Conservation (phyloP, 2,329 filamentous ascomycete genomes). For the Teratosphaeria nubilosa region DNA sequence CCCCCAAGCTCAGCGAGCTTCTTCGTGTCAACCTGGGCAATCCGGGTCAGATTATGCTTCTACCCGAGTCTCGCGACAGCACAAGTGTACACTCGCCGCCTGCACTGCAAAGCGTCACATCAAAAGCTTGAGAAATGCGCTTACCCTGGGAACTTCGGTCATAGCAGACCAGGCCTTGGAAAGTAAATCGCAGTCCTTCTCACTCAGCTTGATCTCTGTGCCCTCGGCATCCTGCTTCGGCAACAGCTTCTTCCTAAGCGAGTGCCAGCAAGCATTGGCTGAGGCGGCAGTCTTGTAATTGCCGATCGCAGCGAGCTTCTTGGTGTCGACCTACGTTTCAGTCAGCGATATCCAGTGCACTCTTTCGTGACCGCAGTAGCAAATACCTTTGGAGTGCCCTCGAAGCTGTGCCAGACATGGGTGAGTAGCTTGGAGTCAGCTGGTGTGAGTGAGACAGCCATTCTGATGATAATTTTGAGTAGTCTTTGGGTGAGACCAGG, state of each 20-base stretch:
- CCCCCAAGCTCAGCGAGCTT: conserved; percentile 10
- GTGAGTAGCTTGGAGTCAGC: conserved; percentile 12
- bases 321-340: conserved; percentile 2
- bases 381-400: conserved; percentile 15
- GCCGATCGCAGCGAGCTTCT: conserved; percentile 11
- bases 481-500: background rate
- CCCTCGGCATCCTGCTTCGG: background rate
- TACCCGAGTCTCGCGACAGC: background rate
- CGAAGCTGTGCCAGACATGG: conserved; percentile 25
- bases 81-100: too few relatives aligned
- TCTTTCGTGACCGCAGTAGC: background rate
- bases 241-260: conserved; percentile 11
- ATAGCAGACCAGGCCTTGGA: background rate
- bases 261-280: conserved; percentile 6
- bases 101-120: background rate
- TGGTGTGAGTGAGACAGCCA: conserved; percentile 2
- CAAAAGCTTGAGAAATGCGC: background rate
- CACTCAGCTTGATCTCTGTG: background rate
- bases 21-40: conserved; percentile 2
- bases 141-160: background rate
- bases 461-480: background rate
- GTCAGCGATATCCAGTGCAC: background rate
- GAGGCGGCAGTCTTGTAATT: conserved; percentile 13
- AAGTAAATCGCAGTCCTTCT: background rate
- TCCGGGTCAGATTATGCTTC: background rate